Evolutionary conservation across 257 asterid species (phyloP).

Genomic region (Petunia secreta): DNA sequence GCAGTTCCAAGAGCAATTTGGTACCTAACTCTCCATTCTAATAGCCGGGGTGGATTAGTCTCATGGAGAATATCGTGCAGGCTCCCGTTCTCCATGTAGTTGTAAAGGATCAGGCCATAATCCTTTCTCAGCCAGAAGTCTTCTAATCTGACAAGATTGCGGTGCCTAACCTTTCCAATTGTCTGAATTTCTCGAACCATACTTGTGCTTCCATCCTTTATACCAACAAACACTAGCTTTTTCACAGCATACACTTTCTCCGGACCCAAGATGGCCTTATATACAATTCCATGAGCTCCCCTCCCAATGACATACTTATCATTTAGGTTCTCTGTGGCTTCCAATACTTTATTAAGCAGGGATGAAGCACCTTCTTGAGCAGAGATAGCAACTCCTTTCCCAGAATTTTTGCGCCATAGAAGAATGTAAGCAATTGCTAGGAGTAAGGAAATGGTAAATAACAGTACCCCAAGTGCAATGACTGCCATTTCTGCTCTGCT

Average conservation of each 20-base stretch:
- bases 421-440: constrained; percentile 41
- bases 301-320: constrained; percentile 61
- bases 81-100: constrained; percentile 77
- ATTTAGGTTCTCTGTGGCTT: constrained; percentile 69
- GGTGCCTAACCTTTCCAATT: constrained; percentile 78
- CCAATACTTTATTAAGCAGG: constrained; percentile 65
- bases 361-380: constrained; percentile 68
- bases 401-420: constrained; percentile 33
- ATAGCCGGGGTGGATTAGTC: constrained; percentile 36
- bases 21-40: constrained; percentile 64
- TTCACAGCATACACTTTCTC: constrained; percentile 68
- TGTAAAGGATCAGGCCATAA: constrained; percentile 67
- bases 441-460: constrained; percentile 41
- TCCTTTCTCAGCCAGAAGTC: constrained; percentile 82
- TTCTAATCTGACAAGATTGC: constrained; percentile 68
- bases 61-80: constrained; percentile 71
- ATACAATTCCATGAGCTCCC: constrained; percentile 85
- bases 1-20: constrained; percentile 78
- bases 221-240: constrained; percentile 55
- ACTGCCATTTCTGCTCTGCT: constrained; percentile 39
- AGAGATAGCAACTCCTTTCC: constrained; percentile 33
- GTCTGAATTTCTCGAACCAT: constrained; percentile 78
- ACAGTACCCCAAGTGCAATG: constrained; percentile 44
- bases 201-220: constrained; percentile 51
- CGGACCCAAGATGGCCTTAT: constrained; percentile 61